A percentile compares a stretch with the other conserved stretches of the same genome.
These are phyloP conservation scores for Trichoderma gamsii DNA, from an alignment of 495 filamentous ascomycete genomes.

Conservation along the genomic window DNA sequence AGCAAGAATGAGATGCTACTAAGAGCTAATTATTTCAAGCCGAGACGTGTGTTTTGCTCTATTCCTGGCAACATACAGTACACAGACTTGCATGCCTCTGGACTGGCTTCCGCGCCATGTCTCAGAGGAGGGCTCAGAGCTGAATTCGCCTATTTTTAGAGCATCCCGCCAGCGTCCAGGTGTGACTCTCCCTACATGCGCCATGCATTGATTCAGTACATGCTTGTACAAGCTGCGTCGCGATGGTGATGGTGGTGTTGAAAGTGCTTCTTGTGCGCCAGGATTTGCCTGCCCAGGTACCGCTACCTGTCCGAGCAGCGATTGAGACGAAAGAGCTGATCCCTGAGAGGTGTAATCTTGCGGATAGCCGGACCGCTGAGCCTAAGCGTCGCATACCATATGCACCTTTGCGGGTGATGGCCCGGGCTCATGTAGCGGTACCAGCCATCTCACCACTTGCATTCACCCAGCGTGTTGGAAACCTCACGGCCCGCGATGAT, in stretches of 20 bases:
- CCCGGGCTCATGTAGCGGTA: neutral
- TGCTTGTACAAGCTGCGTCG: neutral
- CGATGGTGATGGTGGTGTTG: neutral
- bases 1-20: no score
- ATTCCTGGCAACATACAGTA: neutral
- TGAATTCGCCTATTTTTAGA: constrained; percentile 3
- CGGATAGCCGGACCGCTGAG: constrained; percentile 8
- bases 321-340: neutral
- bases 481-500: no score
- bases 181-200: no score
- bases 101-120: neutral
- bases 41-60: neutral
- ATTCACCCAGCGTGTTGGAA: no score
- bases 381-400: neutral
- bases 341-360: neutral
- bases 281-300: neutral
- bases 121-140: neutral
- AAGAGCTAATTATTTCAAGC: neutral
- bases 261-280: neutral
- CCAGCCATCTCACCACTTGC: no score
- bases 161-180: neutral
- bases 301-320: neutral
- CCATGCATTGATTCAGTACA: neutral
- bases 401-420: neutral
- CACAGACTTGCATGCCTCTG: neutral